Conservation (phyloP, 345 rosid species). For the Syzygium aromaticum region DNA sequence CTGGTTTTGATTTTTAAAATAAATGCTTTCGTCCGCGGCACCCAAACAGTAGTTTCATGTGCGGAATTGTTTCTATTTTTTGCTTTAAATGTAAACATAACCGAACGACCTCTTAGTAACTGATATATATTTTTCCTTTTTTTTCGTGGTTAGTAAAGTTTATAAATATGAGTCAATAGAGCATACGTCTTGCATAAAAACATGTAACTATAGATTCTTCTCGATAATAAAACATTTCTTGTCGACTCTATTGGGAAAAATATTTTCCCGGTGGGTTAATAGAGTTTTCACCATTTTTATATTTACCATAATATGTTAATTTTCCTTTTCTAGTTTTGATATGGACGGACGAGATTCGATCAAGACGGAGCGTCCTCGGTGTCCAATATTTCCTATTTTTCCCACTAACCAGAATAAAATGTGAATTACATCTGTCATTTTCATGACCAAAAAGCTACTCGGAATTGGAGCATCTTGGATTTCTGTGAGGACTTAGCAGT, state of each 20-base stretch:
- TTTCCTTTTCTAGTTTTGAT: neutral
- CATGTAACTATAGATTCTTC: neutral
- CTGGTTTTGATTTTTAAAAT: neutral
- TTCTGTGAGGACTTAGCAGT: neutral
- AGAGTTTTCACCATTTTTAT: neutral
- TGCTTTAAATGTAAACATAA: neutral
- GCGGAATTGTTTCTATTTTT: neutral
- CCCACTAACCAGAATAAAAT: neutral
- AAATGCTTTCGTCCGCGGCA: neutral
- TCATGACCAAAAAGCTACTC: neutral
- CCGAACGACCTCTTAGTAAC: neutral
- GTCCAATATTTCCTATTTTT: neutral
- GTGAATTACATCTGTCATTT: neutral
- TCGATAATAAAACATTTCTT: neutral
- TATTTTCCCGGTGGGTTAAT: neutral
- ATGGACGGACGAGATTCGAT: neutral
- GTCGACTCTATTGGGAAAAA: neutral
- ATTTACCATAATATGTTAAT: neutral
- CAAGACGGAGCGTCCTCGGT: neutral
- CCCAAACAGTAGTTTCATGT: neutral
- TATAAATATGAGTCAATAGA: neutral
- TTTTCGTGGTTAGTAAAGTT: neutral
- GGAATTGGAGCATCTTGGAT: neutral
- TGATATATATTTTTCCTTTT: neutral
- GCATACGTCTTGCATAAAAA: neutral